Evolutionary conservation across 805 yeast species (phyloP), one percentile per base, ranked within the genome.

Genomic region (Yarrowia yakushimensis): DNA sequence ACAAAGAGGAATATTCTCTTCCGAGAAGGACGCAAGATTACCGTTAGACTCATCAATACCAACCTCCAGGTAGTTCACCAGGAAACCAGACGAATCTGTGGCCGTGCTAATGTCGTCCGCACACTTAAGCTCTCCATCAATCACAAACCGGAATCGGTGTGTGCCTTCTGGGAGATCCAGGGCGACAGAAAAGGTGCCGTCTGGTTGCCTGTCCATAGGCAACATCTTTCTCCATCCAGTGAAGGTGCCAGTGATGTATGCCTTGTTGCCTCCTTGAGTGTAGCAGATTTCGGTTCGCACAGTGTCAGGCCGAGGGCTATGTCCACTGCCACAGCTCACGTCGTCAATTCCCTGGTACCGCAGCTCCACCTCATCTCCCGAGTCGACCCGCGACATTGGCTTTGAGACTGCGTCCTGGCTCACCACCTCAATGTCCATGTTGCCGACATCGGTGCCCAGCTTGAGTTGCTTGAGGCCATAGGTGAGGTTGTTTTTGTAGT

Each of bases 211-310:
- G 30, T 80, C 80, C 69, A 92, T 76, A 27, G 96, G 96, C 70
- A 92, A 90, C 97, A 92, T 92, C 74, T 91, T 93, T 67, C 96
- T 81, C 97, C 98, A 92, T 3, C 96, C 96, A 0, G 98, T 92
- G 75, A 92, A 92, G 0, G 97, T 88, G 60, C 98, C 98, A 36
- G 97, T 92, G 15, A 92, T 96, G 72, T 88, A 92, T 1, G 92
- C 97, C 69, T 88, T 88, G 46, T 83, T 82, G 64, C 97, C 97
- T 18, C 97, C 97, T 73, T 91, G 96, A 15, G 85, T 85, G 97
- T 97, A 92, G 64, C 67, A 67, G 33, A 70, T 66, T n/a, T 65
- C 63, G 10, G 71, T 67, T 20, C 48, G 28, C n/a, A 30, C 36
- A 17, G 48, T 20, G 7, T 48, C 48, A 12, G 61, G 39, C 28